These are phyloP conservation scores for Blastocystis sp. DNA, from an alignment of 352 stramenopile species.

Conservation along the genomic window DNA sequence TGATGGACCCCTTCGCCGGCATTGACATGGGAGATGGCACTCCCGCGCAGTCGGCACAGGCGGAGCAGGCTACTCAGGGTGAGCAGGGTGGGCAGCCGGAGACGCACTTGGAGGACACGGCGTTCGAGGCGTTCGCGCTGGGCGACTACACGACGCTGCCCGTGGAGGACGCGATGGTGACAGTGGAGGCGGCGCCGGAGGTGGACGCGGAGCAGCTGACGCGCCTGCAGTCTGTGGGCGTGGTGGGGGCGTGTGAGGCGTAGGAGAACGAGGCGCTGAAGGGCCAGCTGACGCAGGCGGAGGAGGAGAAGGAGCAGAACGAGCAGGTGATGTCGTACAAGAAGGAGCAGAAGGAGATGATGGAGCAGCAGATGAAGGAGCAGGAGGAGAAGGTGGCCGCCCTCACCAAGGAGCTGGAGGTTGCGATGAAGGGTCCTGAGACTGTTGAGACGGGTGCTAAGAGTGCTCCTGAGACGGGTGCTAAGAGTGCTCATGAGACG, in stretches of 20 bases:
- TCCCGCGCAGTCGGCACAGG: not conserved
- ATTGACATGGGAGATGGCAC: not conserved
- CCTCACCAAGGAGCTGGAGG: conserved; percentile 35
- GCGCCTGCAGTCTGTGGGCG: conserved; percentile 16
- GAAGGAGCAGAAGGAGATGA: conserved; percentile 51
- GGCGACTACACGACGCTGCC: not conserved
- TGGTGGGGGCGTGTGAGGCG: not conserved
- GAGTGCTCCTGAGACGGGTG: no score
- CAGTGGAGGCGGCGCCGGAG: not conserved
- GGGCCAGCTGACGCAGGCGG: not conserved
- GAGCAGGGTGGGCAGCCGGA: not conserved
- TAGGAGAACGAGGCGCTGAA: conserved; percentile 56
- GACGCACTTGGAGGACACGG: not conserved
- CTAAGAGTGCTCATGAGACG: no score
- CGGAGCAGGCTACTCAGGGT: no score
- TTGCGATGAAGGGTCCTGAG: not conserved
- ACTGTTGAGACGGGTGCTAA: no score
- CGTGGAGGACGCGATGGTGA: not conserved
- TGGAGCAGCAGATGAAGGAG: conserved; percentile 54
- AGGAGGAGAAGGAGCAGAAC: conserved; percentile 64
- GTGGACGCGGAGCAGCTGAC: not conserved
- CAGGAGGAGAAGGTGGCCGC: conserved; percentile 42
- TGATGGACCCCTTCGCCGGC: not conserved
- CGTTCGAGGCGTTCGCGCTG: conserved; percentile 3
- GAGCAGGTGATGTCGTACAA: conserved; percentile 48